A percentile compares a stretch with the other conserved stretches of the same genome.
phyloP scores from a whole-genome alignment of 345 rosid genomes.

The Raphanus sativus region DNA sequence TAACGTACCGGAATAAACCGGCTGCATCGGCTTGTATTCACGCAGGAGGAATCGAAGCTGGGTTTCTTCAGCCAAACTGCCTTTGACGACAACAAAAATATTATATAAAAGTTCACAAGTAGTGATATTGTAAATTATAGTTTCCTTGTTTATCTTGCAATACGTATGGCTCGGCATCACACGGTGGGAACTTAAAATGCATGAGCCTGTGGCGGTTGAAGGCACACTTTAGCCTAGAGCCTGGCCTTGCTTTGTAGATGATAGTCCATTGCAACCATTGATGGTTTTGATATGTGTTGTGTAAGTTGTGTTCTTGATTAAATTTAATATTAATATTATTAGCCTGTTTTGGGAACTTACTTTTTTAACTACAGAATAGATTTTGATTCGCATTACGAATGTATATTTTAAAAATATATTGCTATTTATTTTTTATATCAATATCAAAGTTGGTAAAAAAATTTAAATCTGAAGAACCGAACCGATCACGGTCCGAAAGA shows the following conservation, averaged over 20 bases:
- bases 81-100: slow-evolving; percentile 26
- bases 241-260: slow-evolving; percentile 28
- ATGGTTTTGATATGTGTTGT: slow-evolving; percentile 22
- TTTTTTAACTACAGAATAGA: background rate
- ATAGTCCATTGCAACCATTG: slow-evolving; percentile 8
- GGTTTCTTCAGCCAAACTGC: slow-evolving; percentile 46
- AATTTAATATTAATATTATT: background rate
- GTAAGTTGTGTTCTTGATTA: background rate
- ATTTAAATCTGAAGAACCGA: too few relatives aligned
- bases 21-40: slow-evolving; percentile 59
- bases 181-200: background rate
- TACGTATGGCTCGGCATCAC: background rate
- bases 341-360: background rate
- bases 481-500: too few relatives aligned
- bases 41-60: slow-evolving; percentile 56
- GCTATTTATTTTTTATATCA: too few relatives aligned
- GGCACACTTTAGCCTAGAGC: slow-evolving; percentile 14
- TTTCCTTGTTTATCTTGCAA: background rate
- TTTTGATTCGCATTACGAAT: too few relatives aligned
- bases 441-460: too few relatives aligned
- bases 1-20: slow-evolving; percentile 47
- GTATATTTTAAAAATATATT: too few relatives aligned
- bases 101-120: background rate
- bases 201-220: slow-evolving; percentile 34
- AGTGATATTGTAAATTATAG: slow-evolving; percentile 1